Conservation (phyloP, 805 yeast species). For the Maudiozyma bulderi region DNA sequence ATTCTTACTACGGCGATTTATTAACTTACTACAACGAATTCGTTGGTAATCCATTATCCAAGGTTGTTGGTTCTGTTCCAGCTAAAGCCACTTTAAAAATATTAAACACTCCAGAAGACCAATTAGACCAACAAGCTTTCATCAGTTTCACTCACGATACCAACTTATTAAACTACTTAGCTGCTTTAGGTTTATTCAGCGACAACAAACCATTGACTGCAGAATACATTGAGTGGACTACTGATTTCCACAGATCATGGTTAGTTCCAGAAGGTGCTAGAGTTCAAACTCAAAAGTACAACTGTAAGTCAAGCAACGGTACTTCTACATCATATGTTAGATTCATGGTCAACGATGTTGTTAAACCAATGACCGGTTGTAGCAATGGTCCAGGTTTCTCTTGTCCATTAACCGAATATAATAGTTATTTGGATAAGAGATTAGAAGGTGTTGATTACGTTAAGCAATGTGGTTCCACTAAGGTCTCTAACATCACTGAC, state of each 20-base stretch:
- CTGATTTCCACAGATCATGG: conserved; percentile 36
- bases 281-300: conserved; percentile 40
- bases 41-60: conserved; percentile 49
- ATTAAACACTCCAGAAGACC: conserved; percentile 39
- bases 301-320: conserved; percentile 28
- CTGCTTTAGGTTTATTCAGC: conserved; percentile 51
- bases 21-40: conserved; percentile 53
- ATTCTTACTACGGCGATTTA: conserved; percentile 52
- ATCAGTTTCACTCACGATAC: conserved; percentile 71
- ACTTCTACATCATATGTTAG: conserved; percentile 33
- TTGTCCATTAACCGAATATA: conserved; percentile 32
- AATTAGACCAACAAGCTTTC: conserved; percentile 44
- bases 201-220: conserved; percentile 33
- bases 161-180: conserved; percentile 48
- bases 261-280: conserved; percentile 52
- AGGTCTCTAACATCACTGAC: conserved; percentile 13
- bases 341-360: conserved; percentile 44
- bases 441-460: conserved; percentile 24
- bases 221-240: conserved; percentile 26
- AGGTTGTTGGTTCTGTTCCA: conserved; percentile 53
- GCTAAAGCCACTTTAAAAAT: conserved; percentile 43
- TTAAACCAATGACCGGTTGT: conserved; percentile 41
- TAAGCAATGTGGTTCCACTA: conserved; percentile 24
- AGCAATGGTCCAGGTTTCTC: conserved; percentile 46
- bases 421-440: conserved; percentile 25